Evolutionary conservation across 2,329 filamentous ascomycete species (phyloP).

Genomic region (Aspergillus tubingensis): DNA sequence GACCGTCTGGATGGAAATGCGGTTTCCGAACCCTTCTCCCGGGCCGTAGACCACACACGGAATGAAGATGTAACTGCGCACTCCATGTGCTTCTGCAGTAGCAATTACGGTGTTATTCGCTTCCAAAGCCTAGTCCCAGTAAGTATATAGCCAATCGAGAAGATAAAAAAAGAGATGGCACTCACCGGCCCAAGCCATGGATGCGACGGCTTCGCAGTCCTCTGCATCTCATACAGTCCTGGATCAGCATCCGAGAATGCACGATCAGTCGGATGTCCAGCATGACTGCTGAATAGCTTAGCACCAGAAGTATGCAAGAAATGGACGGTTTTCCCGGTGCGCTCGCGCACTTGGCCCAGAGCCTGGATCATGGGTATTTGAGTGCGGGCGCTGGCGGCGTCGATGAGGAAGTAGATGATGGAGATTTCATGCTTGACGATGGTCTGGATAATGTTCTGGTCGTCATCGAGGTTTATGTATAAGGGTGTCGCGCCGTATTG

Average conservation of each 20-base stretch:
- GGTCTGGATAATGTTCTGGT: constrained; percentile 35
- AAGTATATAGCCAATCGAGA: neutral
- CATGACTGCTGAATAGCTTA: constrained; percentile 55
- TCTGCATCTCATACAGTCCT: constrained; percentile 48
- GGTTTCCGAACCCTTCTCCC: neutral
- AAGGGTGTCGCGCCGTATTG: constrained; percentile 49
- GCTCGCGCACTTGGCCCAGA: constrained; percentile 47
- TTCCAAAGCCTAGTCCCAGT: neutral
- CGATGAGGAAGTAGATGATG: constrained; percentile 53
- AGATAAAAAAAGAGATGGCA: neutral
- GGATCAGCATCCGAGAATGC: constrained; percentile 50
- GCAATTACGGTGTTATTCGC: neutral
- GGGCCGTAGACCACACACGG: neutral
- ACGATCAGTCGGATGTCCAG: constrained; percentile 46
- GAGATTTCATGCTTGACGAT: constrained; percentile 50
- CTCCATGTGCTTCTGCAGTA: neutral
- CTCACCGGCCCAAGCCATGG: neutral
- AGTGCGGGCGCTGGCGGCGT: constrained; percentile 36
- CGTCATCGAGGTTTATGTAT: constrained; percentile 24
- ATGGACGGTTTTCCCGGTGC: constrained; percentile 48
- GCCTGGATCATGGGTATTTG: constrained; percentile 51
- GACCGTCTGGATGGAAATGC: neutral
- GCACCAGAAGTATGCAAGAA: constrained; percentile 57
- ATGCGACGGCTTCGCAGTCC: constrained; percentile 41
- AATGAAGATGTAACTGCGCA: neutral